A percentile compares a stretch with the other conserved stretches of the same genome.
Conservation (phyloP, 805 yeast genomes). For the Scheffersomyces amazonensis region DNA sequence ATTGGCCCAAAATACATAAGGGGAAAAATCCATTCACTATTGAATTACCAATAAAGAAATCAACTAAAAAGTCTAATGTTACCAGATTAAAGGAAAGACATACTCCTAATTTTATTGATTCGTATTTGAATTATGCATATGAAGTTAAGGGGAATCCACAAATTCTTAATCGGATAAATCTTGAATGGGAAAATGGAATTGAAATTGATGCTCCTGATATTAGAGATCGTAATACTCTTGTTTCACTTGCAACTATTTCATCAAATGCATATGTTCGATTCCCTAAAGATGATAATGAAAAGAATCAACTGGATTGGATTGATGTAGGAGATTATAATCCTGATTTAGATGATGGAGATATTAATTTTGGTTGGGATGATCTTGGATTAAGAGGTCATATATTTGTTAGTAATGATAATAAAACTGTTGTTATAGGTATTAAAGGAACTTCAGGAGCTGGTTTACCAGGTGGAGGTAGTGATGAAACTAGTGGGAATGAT, state of each 20-base stretch:
- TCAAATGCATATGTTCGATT: slow-evolving; percentile 85
- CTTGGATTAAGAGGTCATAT: slow-evolving; percentile 90
- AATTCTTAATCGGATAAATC: slow-evolving; percentile 31
- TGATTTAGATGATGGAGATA: slow-evolving; percentile 51
- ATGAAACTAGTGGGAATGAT: slow-evolving; percentile 77
- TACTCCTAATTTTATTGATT: slow-evolving; percentile 61
- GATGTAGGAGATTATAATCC: slow-evolving; percentile 61
- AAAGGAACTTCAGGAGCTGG: slow-evolving; percentile 92
- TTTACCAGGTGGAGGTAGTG: slow-evolving; percentile 44
- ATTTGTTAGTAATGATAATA: slow-evolving; percentile 57
- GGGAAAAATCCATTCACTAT: slow-evolving; percentile 41
- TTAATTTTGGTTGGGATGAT: slow-evolving; percentile 81
- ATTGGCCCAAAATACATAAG: slow-evolving; percentile 33
- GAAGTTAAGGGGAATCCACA: slow-evolving; percentile 36
- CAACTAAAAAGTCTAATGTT: slow-evolving; percentile 15
- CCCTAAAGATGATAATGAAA: slow-evolving; percentile 54
- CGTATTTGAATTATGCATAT: slow-evolving; percentile 58
- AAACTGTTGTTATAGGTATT: slow-evolving; percentile 70
- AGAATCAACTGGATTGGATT: slow-evolving; percentile 74
- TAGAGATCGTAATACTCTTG: slow-evolving; percentile 67
- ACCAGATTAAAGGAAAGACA: slow-evolving; percentile 34
- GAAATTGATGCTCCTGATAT: slow-evolving; percentile 67
- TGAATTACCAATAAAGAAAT: slow-evolving; percentile 23
- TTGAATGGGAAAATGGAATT: slow-evolving; percentile 64
- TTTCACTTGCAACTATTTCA: slow-evolving; percentile 78